These are phyloP conservation scores for Neurospora sp. DNA, from an alignment of 495 filamentous ascomycete species.

Conservation along the genomic window DNA sequence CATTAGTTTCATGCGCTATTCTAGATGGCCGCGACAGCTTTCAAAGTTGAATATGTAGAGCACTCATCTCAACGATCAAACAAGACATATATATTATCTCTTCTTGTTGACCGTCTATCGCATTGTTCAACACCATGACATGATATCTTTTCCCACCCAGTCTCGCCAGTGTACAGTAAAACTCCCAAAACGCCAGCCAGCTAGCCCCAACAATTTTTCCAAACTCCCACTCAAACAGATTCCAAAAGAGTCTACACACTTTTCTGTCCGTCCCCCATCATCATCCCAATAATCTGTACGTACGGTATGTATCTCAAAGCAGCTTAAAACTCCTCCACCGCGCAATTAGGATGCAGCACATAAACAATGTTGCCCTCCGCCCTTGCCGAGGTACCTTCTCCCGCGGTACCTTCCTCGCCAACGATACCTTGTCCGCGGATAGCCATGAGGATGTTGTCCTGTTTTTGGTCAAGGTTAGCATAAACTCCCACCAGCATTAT, in stretches of 20 bases:
- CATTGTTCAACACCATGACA: background rate
- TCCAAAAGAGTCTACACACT: background rate
- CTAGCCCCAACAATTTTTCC: background rate
- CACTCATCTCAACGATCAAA: no score
- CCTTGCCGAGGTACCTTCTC: constrained; percentile 29
- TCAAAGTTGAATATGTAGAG: no score
- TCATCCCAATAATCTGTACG: background rate
- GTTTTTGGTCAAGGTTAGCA: background rate
- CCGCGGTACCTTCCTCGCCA: constrained; percentile 40
- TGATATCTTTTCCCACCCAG: background rate
- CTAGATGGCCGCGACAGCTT: no score
- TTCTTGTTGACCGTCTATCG: background rate
- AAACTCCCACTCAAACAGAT: background rate
- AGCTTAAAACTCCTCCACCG: constrained; percentile 48
- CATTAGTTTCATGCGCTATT: no score
- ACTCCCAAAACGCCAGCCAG: background rate
- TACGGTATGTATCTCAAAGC: no score
- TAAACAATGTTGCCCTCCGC: constrained; percentile 56
- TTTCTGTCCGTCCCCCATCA: background rate
- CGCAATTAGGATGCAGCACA: constrained; percentile 90
- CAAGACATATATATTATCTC: background rate
- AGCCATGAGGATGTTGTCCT: constrained; percentile 90
- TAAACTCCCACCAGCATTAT: no score
- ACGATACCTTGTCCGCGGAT: constrained; percentile 76
- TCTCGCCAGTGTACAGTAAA: background rate